Conservation (phyloP, 2,329 filamentous ascomycete genomes). For the Fusarium beomiforme region DNA sequence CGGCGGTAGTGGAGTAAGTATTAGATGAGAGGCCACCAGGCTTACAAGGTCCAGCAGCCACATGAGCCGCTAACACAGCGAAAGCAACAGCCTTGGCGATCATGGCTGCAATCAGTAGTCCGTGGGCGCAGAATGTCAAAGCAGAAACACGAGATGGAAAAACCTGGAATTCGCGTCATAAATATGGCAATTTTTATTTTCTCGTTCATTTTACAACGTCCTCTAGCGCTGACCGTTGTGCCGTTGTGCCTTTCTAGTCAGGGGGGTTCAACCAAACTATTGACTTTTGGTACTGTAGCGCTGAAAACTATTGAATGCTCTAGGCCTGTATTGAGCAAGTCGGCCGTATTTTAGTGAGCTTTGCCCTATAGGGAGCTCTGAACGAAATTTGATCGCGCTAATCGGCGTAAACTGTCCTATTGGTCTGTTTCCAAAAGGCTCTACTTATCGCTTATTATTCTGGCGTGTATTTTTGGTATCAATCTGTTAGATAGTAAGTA, state of each 20-base stretch:
- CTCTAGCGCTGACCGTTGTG: background rate
- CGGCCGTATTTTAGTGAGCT: background rate
- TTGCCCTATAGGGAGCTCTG: background rate
- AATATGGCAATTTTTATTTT: background rate
- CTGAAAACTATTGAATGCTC: background rate
- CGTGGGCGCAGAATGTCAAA: background rate
- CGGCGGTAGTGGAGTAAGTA: background rate
- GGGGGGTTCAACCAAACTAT: constrained; percentile 3
- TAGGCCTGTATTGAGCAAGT: background rate
- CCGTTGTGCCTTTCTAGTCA: background rate
- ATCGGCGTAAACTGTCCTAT: background rate
- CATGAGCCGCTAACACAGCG: background rate
- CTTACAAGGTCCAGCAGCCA: background rate
- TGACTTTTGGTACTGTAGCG: background rate
- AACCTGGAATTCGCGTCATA: background rate
- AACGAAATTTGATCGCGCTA: background rate
- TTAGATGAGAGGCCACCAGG: background rate
- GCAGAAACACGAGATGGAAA: background rate
- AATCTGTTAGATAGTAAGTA: background rate
- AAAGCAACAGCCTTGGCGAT: background rate
- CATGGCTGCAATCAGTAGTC: background rate
- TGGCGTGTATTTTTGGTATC: fast-evolving
- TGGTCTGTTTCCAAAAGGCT: background rate
- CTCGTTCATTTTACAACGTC: background rate
- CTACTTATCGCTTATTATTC: fast-evolving